Conservation (phyloP, 2,329 filamentous ascomycete species). For the Colletotrichum shisoi region DNA sequence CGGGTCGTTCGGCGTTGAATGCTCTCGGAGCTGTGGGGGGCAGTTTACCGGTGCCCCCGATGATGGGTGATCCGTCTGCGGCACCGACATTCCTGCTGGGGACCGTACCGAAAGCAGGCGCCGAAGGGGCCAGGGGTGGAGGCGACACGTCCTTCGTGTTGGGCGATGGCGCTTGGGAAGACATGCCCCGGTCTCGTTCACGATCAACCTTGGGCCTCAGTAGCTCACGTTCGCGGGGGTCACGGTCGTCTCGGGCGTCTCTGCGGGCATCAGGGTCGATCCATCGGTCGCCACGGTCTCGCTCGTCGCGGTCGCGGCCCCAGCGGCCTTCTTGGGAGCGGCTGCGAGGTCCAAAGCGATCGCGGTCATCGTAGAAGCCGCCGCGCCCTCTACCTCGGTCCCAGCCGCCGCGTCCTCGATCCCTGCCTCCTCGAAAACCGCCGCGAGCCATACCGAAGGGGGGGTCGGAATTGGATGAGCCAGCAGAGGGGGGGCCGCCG, state of each 20-base stretch:
- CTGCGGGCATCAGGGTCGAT: conserved; percentile 52
- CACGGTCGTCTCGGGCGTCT: conserved; percentile 59
- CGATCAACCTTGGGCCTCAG: conserved; percentile 62
- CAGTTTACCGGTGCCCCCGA: conserved; percentile 53
- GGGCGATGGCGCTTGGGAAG: conserved; percentile 58
- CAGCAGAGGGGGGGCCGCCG: conserved; percentile 72
- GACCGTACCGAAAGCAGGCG: conserved; percentile 65
- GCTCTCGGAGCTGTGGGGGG: conserved; percentile 64
- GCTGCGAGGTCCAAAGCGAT: conserved; percentile 69
- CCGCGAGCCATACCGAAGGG: conserved; percentile 65
- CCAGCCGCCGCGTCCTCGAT: conserved; percentile 65
- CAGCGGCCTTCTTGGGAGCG: conserved; percentile 71
- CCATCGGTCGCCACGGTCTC: conserved; percentile 57
- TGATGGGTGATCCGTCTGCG: conserved; percentile 46
- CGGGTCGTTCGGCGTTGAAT: conserved; percentile 59
- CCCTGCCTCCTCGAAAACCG: conserved; percentile 58
- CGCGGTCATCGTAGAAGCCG: conserved; percentile 61
- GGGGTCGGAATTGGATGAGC: conserved; percentile 74
- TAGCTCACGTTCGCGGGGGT: conserved; percentile 56
- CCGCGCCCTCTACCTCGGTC: conserved; percentile 57
- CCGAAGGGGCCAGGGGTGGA: conserved; percentile 65
- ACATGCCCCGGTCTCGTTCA: conserved; percentile 44
- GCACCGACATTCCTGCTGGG: conserved; percentile 55
- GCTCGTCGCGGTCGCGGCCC: conserved; percentile 64
- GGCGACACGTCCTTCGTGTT: conserved; percentile 63